Base-by-base conservation (phyloP, 1,139 yeast genomes). In the Trichomonascaceae sp. region DNA sequence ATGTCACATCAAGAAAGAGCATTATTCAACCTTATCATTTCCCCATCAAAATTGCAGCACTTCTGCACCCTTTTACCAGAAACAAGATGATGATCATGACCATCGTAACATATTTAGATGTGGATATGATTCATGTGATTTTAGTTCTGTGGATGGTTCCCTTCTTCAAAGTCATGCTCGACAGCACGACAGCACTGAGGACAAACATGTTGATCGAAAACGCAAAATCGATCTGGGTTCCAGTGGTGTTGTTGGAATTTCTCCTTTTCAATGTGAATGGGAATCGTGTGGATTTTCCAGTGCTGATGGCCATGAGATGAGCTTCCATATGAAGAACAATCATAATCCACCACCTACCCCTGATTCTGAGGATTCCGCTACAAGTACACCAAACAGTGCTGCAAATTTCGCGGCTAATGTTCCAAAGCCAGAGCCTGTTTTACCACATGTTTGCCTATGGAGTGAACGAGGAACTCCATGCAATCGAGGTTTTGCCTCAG, bases 161-260 rank as follows among this genome's bases (percentile, higher is more conserved):
- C 47, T 47, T 1, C 52, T 68, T 30, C 67, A 66, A 36, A 52
- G 57, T 15, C 96, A 88, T 65, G 66, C 87, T 20, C 68, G 81
- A 52, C 76, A 76, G 49, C 76, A 76, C 50, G 41, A 15, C n/a
- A n/a, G 17, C 8, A 10, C 3, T 32, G 41, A 36, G 8, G 17
- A 36, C 17, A 15, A 22, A 18, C 32, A 30, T 12, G 24, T 30
- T 3, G 15, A n/a, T 9, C 47, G 30, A 18, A 47, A 45, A 32
- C 45, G 43, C 47, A 45, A 45, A 50, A 50, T 15, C 22, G 49
- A 17, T n/a, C n/a, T 10, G 9, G 27, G 39, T 17, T 41, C 19
- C 6, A 41, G 18, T 12, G 32, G 38, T 15, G 24, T 39, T 9
- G n/a, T n/a, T 5, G 46, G 41, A 9, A 47, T 53, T 2, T 46